These are phyloP conservation scores for Leccinellum albellum DNA, from an alignment of 768 basidiomycete genomes.

Conservation along the genomic window DNA sequence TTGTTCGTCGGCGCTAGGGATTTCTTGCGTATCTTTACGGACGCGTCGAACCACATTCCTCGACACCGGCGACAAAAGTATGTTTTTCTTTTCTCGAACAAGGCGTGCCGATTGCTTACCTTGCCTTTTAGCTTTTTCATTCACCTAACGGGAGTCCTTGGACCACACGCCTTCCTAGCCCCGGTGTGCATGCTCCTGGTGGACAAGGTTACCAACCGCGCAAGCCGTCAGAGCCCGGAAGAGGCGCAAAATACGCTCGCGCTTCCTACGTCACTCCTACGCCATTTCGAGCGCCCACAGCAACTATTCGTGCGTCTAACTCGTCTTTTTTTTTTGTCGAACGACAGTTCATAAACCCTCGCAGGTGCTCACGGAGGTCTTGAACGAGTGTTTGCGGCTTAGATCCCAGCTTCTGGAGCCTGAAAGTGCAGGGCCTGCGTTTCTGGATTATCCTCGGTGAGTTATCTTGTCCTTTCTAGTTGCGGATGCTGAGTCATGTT, in stretches of 20 bases:
- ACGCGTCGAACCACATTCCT: conserved; percentile 88
- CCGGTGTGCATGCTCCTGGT: conserved; percentile 82
- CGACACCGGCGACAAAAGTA: conserved; percentile 88
- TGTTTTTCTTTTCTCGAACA: conserved; percentile 21
- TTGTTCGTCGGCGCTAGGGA: conserved; percentile 70
- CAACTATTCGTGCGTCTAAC: conserved; percentile 49
- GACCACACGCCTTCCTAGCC: conserved; percentile 73
- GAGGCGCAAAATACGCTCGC: conserved; percentile 59
- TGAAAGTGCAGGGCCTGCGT: conserved; percentile 36
- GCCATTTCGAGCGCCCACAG: conserved; percentile 44
- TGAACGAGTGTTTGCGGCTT: conserved; percentile 65
- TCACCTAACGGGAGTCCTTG: conserved; percentile 81
- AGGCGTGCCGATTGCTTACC: conserved; percentile 2
- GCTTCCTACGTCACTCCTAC: conserved; percentile 64
- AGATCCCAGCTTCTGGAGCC: conserved; percentile 40
- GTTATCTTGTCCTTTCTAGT: neutral
- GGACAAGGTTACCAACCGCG: conserved; percentile 69
- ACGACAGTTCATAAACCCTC: conserved; percentile 1
- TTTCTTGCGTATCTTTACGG: conserved; percentile 88
- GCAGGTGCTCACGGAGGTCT: conserved; percentile 60
- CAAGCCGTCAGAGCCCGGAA: conserved; percentile 56
- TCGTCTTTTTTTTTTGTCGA: neutral
- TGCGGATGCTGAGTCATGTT: neutral
- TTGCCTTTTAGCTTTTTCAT: conserved; percentile 70
- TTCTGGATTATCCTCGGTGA: conserved; percentile 59